Evolutionary conservation across 2,329 filamentous ascomycete species (phyloP).

Genomic region (Bipolaris gigantea): DNA sequence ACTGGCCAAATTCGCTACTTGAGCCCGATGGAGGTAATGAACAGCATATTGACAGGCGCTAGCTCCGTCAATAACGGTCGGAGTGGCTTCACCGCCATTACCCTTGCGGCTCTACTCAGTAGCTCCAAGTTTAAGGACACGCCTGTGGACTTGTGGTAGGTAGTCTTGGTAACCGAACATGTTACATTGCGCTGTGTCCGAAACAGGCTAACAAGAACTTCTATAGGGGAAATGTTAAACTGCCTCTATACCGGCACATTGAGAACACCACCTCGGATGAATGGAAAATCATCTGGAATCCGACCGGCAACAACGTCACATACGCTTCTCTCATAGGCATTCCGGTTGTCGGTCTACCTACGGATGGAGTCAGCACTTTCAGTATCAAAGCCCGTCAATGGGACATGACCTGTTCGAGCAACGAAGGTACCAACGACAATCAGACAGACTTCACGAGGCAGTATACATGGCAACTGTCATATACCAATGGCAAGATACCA

Average conservation of each 20-base stretch:
- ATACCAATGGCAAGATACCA: background rate
- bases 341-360: conserved; percentile 16
- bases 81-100: conserved; percentile 24
- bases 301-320: conserved; percentile 15
- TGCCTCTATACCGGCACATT: conserved; percentile 28
- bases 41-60: conserved; percentile 15
- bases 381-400: conserved; percentile 31
- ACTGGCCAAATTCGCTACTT: conserved; percentile 25
- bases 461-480: conserved; percentile 22
- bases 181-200: too few species aligned
- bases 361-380: conserved; percentile 17
- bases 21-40: conserved; percentile 12
- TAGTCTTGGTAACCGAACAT: background rate
- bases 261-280: conserved; percentile 21
- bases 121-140: conserved; percentile 27
- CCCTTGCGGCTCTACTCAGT: conserved; percentile 29
- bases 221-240: conserved; percentile 28
- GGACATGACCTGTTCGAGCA: conserved; percentile 30
- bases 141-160: conserved; percentile 26
- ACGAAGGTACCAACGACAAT: conserved; percentile 5
- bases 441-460: conserved; percentile 8
- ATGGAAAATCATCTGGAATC: conserved; percentile 22
- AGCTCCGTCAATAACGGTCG: conserved; percentile 20
- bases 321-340: conserved; percentile 36
- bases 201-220: too few species aligned